phyloP scores from a whole-genome alignment of 768 basidiomycete genomes.

The Lactarius hengduanensis region DNA sequence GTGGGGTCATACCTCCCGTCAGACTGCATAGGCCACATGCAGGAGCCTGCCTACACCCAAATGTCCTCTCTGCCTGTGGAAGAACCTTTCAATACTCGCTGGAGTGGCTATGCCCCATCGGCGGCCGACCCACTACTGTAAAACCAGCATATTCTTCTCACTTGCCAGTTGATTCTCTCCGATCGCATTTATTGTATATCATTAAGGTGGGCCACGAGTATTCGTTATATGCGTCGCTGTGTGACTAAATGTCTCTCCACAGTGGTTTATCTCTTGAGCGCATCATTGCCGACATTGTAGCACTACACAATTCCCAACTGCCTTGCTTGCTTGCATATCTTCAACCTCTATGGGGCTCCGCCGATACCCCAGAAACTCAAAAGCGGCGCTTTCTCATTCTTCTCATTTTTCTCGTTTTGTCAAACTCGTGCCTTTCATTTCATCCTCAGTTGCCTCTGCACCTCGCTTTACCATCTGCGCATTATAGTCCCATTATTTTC shows the following conservation, averaged over 20 bases:
- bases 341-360: slow-evolving; percentile 15
- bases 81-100: slow-evolving; percentile 25
- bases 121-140: slow-evolving; percentile 20
- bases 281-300: slow-evolving; percentile 27
- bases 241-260: slow-evolving; percentile 2
- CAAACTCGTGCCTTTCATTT: slow-evolving; percentile 18
- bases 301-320: slow-evolving; percentile 19
- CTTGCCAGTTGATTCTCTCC: slow-evolving; percentile 15
- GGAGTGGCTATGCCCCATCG: slow-evolving; percentile 23
- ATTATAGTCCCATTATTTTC: slow-evolving; percentile 22
- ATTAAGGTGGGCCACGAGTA: slow-evolving; percentile 20
- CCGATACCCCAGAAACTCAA: slow-evolving; percentile 23
- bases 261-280: slow-evolving; percentile 14
- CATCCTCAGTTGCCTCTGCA: slow-evolving; percentile 3
- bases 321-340: slow-evolving; percentile 23
- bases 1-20: slow-evolving; percentile 21
- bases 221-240: background rate
- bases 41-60: slow-evolving; percentile 18
- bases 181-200: slow-evolving; percentile 29
- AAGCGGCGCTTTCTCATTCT: slow-evolving; percentile 16
- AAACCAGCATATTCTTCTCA: slow-evolving; percentile 10
- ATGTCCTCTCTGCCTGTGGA: slow-evolving; percentile 21
- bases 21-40: slow-evolving; percentile 13
- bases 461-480: slow-evolving; percentile 27
- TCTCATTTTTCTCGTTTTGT: slow-evolving; percentile 7